A percentile compares a stretch with the other conserved stretches of the same genome.
Conservation (phyloP, 2,329 filamentous ascomycete species). For the Boeremia lycopersici region DNA sequence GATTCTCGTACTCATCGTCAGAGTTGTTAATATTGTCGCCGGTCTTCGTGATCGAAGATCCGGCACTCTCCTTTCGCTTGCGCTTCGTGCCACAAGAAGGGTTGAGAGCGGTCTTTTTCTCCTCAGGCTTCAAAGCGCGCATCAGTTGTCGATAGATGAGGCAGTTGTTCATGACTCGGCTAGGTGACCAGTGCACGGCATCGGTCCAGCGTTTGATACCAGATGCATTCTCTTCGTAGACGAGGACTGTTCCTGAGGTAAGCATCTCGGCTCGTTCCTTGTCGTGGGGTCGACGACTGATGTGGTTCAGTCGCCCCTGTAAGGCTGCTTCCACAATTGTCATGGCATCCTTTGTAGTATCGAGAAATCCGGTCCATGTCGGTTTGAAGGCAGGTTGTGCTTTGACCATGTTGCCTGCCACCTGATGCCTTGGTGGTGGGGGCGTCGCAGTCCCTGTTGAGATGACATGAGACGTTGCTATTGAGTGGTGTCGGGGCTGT, state of each 20-base stretch:
- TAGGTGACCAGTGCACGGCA: constrained; percentile 88
- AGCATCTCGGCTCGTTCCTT: constrained; percentile 79
- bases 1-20: constrained; percentile 44
- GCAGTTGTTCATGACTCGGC: constrained; percentile 82
- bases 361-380: constrained; percentile 71
- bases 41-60: constrained; percentile 34
- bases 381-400: constrained; percentile 59
- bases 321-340: constrained; percentile 82
- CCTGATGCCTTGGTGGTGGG: constrained; percentile 36
- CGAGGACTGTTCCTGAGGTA: constrained; percentile 83
- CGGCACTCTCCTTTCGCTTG: constrained; percentile 43
- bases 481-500: constrained; percentile 38
- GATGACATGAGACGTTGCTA: constrained; percentile 37
- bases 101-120: constrained; percentile 45
- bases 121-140: constrained; percentile 44
- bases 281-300: constrained; percentile 84
- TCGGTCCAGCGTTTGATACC: constrained; percentile 96
- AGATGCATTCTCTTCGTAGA: constrained; percentile 89
- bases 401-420: constrained; percentile 40
- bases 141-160: constrained; percentile 80
- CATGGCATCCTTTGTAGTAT: constrained; percentile 75
- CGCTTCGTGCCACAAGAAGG: constrained; percentile 45
- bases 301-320: constrained; percentile 71
- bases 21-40: constrained; percentile 39
- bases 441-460: constrained; percentile 35